phyloP scores from a whole-genome alignment of 2,329 filamentous ascomycete species.

The Fusarium anthophilum region DNA sequence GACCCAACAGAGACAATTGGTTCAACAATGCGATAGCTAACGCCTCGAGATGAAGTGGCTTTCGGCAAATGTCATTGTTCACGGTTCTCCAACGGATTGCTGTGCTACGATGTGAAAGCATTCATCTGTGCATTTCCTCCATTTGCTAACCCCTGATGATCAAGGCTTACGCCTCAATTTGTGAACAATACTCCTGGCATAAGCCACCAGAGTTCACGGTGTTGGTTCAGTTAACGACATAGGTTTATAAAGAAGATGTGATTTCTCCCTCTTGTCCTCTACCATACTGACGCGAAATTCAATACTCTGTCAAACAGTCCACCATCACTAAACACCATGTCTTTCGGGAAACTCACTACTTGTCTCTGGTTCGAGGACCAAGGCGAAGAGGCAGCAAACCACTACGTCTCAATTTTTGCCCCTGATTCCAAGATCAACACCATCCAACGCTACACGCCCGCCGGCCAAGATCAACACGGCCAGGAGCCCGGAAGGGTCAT shows the following conservation, averaged over 20 bases:
- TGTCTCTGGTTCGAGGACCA: slow-evolving; percentile 55
- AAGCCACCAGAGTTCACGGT: slow-evolving; percentile 9
- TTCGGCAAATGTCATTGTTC: slow-evolving; percentile 10
- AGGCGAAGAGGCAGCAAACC: slow-evolving; percentile 53
- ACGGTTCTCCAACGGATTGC: slow-evolving; percentile 7
- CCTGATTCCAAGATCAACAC: slow-evolving; percentile 49
- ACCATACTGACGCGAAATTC: not conserved
- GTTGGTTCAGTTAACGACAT: not conserved
- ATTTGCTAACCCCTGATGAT: not conserved
- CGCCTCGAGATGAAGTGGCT: slow-evolving; percentile 24
- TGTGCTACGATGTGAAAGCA: slow-evolving; percentile 4
- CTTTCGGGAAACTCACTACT: slow-evolving; percentile 41
- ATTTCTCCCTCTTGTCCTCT: not conserved
- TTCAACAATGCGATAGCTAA: not conserved
- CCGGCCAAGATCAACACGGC: slow-evolving; percentile 45
- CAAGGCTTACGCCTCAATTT: not conserved
- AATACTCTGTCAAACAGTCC: not conserved
- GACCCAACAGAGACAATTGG: slow-evolving; percentile 5
- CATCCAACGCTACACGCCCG: slow-evolving; percentile 44
- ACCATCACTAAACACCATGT: slow-evolving; percentile 15
- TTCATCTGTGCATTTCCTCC: not conserved
- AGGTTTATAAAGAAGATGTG: not conserved
- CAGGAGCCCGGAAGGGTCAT: slow-evolving; percentile 46
- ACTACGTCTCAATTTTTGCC: slow-evolving; percentile 54
- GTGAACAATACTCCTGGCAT: not conserved